Evolutionary conservation across 345 rosid genomes (phyloP).

Genomic region (Eucalyptus brandiana): DNA sequence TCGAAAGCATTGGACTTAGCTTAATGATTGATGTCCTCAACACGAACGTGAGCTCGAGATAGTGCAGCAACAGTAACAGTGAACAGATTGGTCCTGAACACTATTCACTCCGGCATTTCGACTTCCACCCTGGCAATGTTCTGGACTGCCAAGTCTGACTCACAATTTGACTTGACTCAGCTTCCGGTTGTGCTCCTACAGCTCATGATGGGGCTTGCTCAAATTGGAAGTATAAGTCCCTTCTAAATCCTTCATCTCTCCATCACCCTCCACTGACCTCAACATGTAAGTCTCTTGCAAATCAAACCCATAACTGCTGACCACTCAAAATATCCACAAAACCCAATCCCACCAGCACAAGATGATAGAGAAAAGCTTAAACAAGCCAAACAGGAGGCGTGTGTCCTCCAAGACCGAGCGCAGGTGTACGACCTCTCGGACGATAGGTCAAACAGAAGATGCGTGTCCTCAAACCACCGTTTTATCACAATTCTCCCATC

Average conservation of each 20-base stretch:
- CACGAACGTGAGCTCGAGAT: neutral
- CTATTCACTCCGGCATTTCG: neutral
- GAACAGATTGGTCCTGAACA: neutral
- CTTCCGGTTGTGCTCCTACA: neutral
- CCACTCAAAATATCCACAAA: conserved; percentile 68
- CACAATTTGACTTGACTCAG: neutral
- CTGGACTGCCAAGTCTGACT: neutral
- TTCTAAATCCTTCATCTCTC: conserved; percentile 5
- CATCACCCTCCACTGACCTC: conserved; percentile 34
- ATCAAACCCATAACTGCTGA: conserved; percentile 63
- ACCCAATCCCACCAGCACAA: conserved; percentile 78
- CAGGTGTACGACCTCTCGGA: neutral
- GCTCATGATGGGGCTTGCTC: neutral
- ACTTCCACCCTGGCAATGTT: neutral
- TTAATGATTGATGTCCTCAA: neutral
- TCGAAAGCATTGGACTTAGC: neutral
- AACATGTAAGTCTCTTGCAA: conserved; percentile 68
- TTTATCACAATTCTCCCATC: neutral
- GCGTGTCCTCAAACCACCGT: neutral
- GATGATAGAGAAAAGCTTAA: conserved; percentile 66
- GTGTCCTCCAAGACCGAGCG: neutral
- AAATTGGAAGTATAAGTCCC: conserved; percentile 55
- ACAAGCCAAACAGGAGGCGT: neutral
- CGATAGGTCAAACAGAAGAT: neutral
- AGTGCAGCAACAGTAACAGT: neutral